A percentile compares a stretch with the other conserved stretches of the same genome.
These are phyloP conservation scores for Alternaria brassicae DNA, from an alignment of 2,329 filamentous ascomycete genomes.

Conservation along the genomic window DNA sequence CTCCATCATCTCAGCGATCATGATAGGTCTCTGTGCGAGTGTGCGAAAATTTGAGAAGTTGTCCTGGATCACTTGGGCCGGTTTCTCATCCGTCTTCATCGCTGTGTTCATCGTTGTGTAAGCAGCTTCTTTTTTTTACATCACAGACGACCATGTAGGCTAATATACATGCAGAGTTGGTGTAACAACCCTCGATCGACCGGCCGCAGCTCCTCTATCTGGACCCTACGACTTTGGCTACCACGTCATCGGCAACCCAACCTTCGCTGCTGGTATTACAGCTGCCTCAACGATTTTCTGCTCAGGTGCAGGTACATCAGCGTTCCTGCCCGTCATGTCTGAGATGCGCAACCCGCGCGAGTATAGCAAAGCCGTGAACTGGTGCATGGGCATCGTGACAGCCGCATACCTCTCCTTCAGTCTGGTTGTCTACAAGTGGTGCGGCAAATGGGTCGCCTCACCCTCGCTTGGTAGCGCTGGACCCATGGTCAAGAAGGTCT, in stretches of 20 bases:
- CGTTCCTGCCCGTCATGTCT: constrained; percentile 69
- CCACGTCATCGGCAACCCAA: constrained; percentile 62
- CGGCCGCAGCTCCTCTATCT: constrained; percentile 66
- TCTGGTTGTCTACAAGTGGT: constrained; percentile 68
- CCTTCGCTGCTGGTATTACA: constrained; percentile 66
- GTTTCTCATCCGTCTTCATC: constrained; percentile 64
- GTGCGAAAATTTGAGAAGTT: constrained; percentile 68
- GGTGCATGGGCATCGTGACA: constrained; percentile 66
- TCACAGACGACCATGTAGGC: background rate
- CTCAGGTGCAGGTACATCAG: constrained; percentile 65
- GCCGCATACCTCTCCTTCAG: constrained; percentile 65
- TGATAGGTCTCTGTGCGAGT: constrained; percentile 60
- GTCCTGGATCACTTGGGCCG: constrained; percentile 68
- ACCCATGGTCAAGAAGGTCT: constrained; percentile 64
- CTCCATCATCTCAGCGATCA: constrained; percentile 62
- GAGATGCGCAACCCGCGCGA: constrained; percentile 68
- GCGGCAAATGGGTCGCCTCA: constrained; percentile 68
- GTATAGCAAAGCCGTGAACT: constrained; percentile 66
- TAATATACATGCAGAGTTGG: constrained; percentile 49
- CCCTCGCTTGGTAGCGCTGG: constrained; percentile 69
- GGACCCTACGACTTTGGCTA: constrained; percentile 68
- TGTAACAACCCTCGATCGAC: constrained; percentile 64
- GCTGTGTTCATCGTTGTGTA: constrained; percentile 65
- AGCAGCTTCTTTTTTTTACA: constrained; percentile 1
- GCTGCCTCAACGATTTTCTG: constrained; percentile 66